Evolutionary conservation across 2,329 filamentous ascomycete genomes (phyloP).

Genomic region (Didymosphaeria variabile): DNA sequence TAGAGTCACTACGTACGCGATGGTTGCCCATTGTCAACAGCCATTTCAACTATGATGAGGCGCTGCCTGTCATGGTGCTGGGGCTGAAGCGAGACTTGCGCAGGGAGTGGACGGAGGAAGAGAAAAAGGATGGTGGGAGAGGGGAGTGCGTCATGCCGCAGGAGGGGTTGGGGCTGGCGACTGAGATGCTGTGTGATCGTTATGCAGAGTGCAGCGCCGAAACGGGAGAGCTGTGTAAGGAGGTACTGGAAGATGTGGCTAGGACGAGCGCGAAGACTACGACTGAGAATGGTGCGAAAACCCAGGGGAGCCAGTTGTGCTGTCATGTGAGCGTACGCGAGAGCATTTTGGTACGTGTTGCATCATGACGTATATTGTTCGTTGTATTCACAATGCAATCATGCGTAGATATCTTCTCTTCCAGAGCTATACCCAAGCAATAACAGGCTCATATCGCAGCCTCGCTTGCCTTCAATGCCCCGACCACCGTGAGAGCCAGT

Average conservation of each 20-base stretch:
- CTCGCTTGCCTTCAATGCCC: constrained; percentile 38
- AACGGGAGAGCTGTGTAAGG: constrained; percentile 67
- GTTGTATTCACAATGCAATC: not conserved
- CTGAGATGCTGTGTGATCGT: constrained; percentile 67
- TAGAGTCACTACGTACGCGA: constrained; percentile 56
- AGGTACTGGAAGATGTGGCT: constrained; percentile 69
- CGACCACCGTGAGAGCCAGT: constrained; percentile 44
- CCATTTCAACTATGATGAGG: constrained; percentile 63
- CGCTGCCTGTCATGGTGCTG: constrained; percentile 66
- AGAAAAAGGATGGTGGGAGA: constrained; percentile 43
- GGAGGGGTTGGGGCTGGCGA: constrained; percentile 60
- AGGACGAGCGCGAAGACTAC: constrained; percentile 67
- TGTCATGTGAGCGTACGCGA: constrained; percentile 22
- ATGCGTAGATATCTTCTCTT: not conserved
- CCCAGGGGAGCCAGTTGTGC: constrained; percentile 47
- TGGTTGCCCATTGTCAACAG: constrained; percentile 57
- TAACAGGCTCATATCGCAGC: constrained; percentile 27
- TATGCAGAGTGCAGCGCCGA: constrained; percentile 71
- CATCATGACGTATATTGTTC: not conserved
- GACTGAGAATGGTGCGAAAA: constrained; percentile 62
- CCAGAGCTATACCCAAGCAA: no score
- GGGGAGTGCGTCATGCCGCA: constrained; percentile 60
- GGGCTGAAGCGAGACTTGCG: constrained; percentile 68
- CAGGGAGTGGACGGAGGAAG: constrained; percentile 51
- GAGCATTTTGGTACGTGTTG: not conserved